Conservation (phyloP, 1,284 basidiomycete genomes). For the Moniliella sp. region DNA sequence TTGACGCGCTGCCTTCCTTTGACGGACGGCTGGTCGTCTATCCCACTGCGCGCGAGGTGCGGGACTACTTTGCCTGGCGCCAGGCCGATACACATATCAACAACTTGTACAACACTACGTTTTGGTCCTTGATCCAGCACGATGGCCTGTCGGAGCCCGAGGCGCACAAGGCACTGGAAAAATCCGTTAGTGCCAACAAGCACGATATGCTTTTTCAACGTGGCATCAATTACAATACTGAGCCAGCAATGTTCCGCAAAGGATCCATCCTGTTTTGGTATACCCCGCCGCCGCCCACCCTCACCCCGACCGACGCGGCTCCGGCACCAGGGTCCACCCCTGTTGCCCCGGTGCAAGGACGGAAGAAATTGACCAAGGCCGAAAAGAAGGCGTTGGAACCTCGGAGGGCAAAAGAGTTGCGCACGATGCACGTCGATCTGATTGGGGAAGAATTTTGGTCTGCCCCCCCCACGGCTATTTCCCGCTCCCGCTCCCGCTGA, state of each 20-base stretch:
- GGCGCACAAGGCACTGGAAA: slow-evolving; percentile 57
- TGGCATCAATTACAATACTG: slow-evolving; percentile 63
- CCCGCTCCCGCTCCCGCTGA: too few species aligned
- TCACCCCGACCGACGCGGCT: slow-evolving; percentile 18
- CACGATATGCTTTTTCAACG: slow-evolving; percentile 68
- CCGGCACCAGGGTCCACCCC: too few species aligned
- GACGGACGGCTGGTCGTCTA: slow-evolving; percentile 67
- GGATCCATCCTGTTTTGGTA: slow-evolving; percentile 60
- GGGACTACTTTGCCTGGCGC: slow-evolving; percentile 85
- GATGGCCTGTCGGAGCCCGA: slow-evolving; percentile 54
- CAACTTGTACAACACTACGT: slow-evolving; percentile 84
- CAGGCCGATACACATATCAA: slow-evolving; percentile 95
- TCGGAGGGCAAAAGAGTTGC: slow-evolving; percentile 5
- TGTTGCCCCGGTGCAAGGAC: not conserved
- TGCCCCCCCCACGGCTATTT: too few species aligned
- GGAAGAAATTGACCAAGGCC: not conserved
- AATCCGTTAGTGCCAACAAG: slow-evolving; percentile 60
- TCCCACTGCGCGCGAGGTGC: slow-evolving; percentile 49
- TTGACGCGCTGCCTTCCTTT: slow-evolving; percentile 66
- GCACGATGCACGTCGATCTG: slow-evolving; percentile 28
- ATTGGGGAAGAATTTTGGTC: slow-evolving; percentile 25
- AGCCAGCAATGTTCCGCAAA: slow-evolving; percentile 56
- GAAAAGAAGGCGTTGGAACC: not conserved
- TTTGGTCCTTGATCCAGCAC: slow-evolving; percentile 75
- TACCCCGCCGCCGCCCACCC: too few species aligned